Evolutionary conservation across 1,284 basidiomycete species (phyloP), one percentile per base, ranked within the genome.

Genomic region (Ganoderma resinaceum): DNA sequence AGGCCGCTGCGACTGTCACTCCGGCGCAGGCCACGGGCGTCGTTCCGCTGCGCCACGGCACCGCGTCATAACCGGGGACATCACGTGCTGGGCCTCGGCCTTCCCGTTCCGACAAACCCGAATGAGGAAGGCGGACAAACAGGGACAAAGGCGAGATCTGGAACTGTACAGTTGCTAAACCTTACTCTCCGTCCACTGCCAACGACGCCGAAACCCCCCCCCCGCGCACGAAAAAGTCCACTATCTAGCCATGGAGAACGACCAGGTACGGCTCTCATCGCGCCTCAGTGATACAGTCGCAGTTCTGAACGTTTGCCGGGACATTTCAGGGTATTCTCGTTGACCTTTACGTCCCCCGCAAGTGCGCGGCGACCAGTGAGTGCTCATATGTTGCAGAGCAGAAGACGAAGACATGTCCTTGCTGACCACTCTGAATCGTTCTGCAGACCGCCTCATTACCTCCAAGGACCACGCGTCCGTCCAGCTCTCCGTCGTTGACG

Each of bases 321-420:
- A 49, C n/a, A 66, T 59, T 61, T 33, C 73, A 98, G 95, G 97
- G 97, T 87, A 89, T 95, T 82, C 97, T 99, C 82, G 97, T 99
- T 81, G 97, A 99, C 89, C 96, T 99, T 84, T 99, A 99, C 89
- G 96, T 99, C 82, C 97, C 97, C 82, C 95, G 97, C 89, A 99
- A 99, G 86, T 99, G 98, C 85, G 90, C 95, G 82, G 95, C 96
- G 71, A 98, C 95, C 77, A 96, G 95, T 96, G 80, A 80, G 93
- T 33, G 59, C 55, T 42, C 35, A 31, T 61, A 61, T 38, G 6
- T 49, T n/a, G 18, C 20, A 52, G 23, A 11, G 11, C 14, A 1
- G 9, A 33, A 33, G 11, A 23, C 9, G 9, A 33, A 33, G 11
- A 23, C 9, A 5, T 23, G 33, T 18, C 23, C 4, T 31, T 76